Percentiles rank a stretch among this genome's conserved stretches.
Evolutionary conservation across 805 yeast genomes (phyloP).

Genomic region (Cyberlindnera americana): DNA sequence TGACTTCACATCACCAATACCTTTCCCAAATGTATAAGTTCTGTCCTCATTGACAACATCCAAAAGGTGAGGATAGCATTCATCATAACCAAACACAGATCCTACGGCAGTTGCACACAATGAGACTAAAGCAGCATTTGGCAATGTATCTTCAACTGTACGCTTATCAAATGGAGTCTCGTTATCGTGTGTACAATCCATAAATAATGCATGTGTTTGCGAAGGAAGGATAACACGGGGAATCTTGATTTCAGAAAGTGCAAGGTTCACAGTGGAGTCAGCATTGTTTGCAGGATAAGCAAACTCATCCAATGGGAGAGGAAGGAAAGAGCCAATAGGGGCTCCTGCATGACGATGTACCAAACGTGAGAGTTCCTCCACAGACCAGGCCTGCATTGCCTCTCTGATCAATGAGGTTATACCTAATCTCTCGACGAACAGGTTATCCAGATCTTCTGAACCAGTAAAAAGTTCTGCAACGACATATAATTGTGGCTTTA

Average conservation of each 20-base stretch:
- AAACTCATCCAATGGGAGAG: conserved; percentile 72
- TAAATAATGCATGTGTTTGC: conserved; percentile 89
- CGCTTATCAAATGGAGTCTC: conserved; percentile 86
- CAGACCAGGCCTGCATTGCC: conserved; percentile 96
- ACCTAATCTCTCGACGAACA: conserved; percentile 88
- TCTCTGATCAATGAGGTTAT: conserved; percentile 87
- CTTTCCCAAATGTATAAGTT: conserved; percentile 51
- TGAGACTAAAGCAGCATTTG: conserved; percentile 92
- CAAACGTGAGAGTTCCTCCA: conserved; percentile 77
- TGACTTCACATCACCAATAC: conserved; percentile 73
- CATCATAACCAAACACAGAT: conserved; percentile 91
- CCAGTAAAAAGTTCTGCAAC: conserved; percentile 96
- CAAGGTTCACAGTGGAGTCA: conserved; percentile 19
- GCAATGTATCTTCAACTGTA: conserved; percentile 90
- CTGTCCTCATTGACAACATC: conserved; percentile 79
- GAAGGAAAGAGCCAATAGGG: conserved; percentile 88
- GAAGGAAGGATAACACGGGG: conserved; percentile 63
- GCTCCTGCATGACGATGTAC: conserved; percentile 93
- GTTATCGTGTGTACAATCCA: conserved; percentile 98
- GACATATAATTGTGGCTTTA: conserved; percentile 82
- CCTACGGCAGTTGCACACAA: conserved; percentile 93
- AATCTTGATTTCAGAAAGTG: conserved; percentile 60
- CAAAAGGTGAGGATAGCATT: conserved; percentile 76
- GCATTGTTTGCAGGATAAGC: conserved; percentile 54
- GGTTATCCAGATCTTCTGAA: conserved; percentile 82